Conservation (phyloP, 352 stramenopile genomes). For the Halophytophthora polymorphica region DNA sequence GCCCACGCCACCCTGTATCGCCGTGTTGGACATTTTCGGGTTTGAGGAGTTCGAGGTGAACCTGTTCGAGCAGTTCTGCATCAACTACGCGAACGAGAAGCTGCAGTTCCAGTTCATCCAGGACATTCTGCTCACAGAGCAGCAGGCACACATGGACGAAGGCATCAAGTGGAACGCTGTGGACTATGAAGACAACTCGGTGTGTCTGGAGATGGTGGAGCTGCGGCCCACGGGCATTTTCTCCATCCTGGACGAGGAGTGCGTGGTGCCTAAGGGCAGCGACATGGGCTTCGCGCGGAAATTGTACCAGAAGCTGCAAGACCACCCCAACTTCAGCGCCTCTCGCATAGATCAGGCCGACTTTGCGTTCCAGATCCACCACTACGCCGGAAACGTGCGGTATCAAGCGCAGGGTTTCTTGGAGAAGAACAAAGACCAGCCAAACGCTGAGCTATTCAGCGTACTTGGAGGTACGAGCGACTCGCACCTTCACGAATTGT, state of each 20-base stretch:
- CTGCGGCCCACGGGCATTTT: constrained; percentile 76
- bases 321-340: constrained; percentile 56
- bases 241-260: constrained; percentile 84
- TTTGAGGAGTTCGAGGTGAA: constrained; percentile 89
- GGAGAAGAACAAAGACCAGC: constrained; percentile 88
- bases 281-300: constrained; percentile 74
- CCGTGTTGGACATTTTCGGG: constrained; percentile 89
- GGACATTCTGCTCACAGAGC: constrained; percentile 73
- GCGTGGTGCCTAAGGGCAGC: constrained; percentile 73
- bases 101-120: constrained; percentile 84
- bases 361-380: constrained; percentile 70
- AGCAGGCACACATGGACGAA: constrained; percentile 72
- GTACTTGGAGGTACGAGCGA: constrained; percentile 66
- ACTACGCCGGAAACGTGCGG: constrained; percentile 77
- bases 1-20: constrained; percentile 46
- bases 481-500: constrained; percentile 52
- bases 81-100: constrained; percentile 83
- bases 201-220: constrained; percentile 83
- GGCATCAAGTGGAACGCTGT: constrained; percentile 67
- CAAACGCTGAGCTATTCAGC: constrained; percentile 69
- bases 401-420: constrained; percentile 80
- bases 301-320: constrained; percentile 64
- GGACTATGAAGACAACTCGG: constrained; percentile 71
- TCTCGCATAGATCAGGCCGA: constrained; percentile 68
- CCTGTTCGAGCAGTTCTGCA: constrained; percentile 79